These are phyloP conservation scores for Pinguiococcus pyrenoidosus DNA, from an alignment of 108 stramenopile species.

Conservation along the genomic window DNA sequence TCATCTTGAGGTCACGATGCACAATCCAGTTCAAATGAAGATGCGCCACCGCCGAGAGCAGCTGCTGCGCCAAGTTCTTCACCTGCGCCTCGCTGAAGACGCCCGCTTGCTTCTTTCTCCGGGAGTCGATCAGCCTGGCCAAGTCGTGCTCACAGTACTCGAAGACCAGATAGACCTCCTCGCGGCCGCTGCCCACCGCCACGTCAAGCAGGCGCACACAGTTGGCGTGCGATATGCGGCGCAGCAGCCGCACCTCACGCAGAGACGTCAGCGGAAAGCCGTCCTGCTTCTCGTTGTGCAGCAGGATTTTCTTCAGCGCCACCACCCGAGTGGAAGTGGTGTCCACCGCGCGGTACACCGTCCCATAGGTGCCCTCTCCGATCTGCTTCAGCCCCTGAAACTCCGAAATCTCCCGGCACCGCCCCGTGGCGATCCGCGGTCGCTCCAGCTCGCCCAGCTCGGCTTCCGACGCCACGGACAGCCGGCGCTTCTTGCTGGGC, in stretches of 20 bases:
- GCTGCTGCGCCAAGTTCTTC: conserved; percentile 31
- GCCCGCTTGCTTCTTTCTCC: conserved; percentile 6
- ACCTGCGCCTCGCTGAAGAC: conserved; percentile 31
- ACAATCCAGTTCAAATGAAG: conserved; percentile 30
- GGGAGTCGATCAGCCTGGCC: conserved; percentile 17
- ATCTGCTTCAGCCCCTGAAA: conserved; percentile 28
- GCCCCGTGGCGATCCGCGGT: too few relatives aligned
- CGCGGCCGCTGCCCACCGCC: conserved; percentile 25
- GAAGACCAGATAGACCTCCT: conserved; percentile 34
- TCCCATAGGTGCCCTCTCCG: conserved; percentile 34
- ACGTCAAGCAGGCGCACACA: conserved; percentile 31
- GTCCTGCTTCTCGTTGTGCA: conserved; percentile 40
- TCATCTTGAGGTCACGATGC: conserved; percentile 33
- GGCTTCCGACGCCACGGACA: too few relatives aligned
- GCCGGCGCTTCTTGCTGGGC: too few relatives aligned
- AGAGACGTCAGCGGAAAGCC: conserved; percentile 38
- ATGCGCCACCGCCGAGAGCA: conserved; percentile 32
- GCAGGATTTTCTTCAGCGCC: conserved; percentile 25
- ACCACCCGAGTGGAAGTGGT: conserved; percentile 19
- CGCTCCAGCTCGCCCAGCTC: too few relatives aligned
- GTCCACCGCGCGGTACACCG: conserved; percentile 32
- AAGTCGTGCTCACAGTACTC: conserved; percentile 45
- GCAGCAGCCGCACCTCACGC: conserved; percentile 27
- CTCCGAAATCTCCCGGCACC: too few relatives aligned
- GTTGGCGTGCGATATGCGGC: conserved; percentile 22